Evolutionary conservation across 2,329 filamentous ascomycete genomes (phyloP).

Genomic region (Cladosporium sp.): DNA sequence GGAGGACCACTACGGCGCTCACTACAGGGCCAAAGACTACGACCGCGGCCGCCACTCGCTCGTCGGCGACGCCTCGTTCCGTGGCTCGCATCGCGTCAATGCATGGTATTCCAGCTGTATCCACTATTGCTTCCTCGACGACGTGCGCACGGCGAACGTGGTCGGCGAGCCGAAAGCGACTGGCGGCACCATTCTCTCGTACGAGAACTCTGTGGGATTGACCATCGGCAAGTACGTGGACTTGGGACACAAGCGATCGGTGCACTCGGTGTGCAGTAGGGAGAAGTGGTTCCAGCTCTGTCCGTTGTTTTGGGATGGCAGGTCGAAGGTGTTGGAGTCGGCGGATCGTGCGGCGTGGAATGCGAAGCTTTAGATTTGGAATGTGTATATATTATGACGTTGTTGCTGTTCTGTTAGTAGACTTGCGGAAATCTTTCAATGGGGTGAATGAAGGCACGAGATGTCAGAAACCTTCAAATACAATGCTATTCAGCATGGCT

Average conservation of each 20-base stretch:
- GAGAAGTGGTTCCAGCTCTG: conserved; percentile 49
- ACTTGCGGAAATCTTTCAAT: background rate
- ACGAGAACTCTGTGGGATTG: conserved; percentile 73
- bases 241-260: conserved; percentile 42
- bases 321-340: conserved; percentile 28
- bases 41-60: conserved; percentile 63
- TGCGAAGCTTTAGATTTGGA: conserved; percentile 17
- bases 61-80: conserved; percentile 57
- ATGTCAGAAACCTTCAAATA: background rate
- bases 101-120: conserved; percentile 60
- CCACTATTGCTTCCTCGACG: conserved; percentile 61
- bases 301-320: conserved; percentile 52
- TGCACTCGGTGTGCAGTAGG: conserved; percentile 38
- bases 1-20: conserved; percentile 62
- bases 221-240: conserved; percentile 57
- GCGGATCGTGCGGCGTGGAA: conserved; percentile 30
- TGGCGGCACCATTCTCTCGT: conserved; percentile 68
- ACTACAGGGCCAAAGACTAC: conserved; percentile 57
- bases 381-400: background rate
- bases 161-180: conserved; percentile 72
- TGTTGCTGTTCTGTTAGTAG: background rate
- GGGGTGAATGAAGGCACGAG: background rate
- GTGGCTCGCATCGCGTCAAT: conserved; percentile 57
- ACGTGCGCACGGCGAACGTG: conserved; percentile 55
- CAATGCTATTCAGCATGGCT: background rate